A percentile compares a stretch with the other conserved stretches of the same genome.
Evolutionary conservation across 306 rosid genomes (phyloP).

Genomic region (Casuarina glauca): DNA sequence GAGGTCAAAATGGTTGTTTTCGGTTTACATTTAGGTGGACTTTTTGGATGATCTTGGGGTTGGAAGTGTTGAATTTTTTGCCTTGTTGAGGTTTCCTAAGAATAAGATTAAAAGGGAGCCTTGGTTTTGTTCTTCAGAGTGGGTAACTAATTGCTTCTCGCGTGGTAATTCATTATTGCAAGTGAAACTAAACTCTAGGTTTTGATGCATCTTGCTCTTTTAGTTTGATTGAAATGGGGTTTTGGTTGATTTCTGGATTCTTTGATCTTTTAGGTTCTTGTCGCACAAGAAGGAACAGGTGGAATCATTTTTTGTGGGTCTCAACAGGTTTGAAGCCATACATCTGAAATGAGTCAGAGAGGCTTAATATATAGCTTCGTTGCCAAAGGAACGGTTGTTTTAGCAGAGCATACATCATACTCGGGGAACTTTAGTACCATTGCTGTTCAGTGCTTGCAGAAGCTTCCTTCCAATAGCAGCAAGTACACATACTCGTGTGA

Average conservation of each 20-base stretch:
- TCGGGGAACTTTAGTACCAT: conserved; percentile 93
- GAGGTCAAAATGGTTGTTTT: neutral
- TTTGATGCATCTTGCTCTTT: conserved; percentile 1
- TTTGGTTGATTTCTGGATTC: conserved; percentile 12
- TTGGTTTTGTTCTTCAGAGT: neutral
- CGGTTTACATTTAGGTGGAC: neutral
- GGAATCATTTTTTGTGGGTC: conserved; percentile 21
- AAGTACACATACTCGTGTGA: conserved; percentile 94
- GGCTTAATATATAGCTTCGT: conserved; percentile 96
- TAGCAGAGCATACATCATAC: conserved; percentile 90
- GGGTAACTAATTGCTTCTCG: neutral
- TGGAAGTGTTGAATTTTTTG: neutral
- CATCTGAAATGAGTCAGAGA: conserved; percentile 70
- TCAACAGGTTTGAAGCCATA: conserved; percentile 2
- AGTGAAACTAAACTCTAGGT: neutral
- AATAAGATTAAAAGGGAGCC: neutral
- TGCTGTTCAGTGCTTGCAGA: conserved; percentile 96
- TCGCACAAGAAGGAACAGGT: conserved; percentile 30
- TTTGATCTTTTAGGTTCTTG: conserved; percentile 21
- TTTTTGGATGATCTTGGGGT: neutral
- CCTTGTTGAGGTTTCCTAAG: neutral
- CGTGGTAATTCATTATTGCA: neutral
- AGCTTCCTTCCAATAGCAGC: conserved; percentile 82
- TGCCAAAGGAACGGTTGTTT: conserved; percentile 83
- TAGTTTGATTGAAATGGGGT: neutral